Evolutionary conservation across 805 yeast species (phyloP).

Genomic region (Zygosaccharomyces siamensis): DNA sequence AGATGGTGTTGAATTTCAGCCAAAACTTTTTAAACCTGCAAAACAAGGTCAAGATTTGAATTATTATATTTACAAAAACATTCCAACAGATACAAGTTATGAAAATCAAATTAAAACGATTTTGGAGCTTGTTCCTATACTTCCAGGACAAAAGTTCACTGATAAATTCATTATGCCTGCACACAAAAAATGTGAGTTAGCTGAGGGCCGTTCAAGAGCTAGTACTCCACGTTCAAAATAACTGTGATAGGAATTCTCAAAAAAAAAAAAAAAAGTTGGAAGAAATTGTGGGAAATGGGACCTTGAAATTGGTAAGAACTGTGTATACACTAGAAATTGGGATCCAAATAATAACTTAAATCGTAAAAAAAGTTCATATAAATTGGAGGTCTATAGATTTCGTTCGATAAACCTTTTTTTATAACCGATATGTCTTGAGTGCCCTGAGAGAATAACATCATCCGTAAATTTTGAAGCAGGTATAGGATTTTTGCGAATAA

Average conservation of each 20-base stretch:
- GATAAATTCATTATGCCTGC: slow-evolving; percentile 68
- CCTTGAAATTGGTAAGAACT: background rate
- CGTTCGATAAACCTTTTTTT: slow-evolving; percentile 14
- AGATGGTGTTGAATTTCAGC: slow-evolving; percentile 75
- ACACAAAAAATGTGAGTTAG: slow-evolving; percentile 43
- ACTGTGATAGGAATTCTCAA: background rate
- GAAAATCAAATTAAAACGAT: slow-evolving; percentile 52
- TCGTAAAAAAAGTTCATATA: background rate
- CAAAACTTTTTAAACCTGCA: slow-evolving; percentile 62
- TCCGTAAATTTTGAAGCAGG: slow-evolving; percentile 7
- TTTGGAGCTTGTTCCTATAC: slow-evolving; percentile 65
- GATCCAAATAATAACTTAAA: background rate
- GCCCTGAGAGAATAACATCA: slow-evolving; percentile 10
- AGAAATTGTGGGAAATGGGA: background rate
- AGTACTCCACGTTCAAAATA: slow-evolving; percentile 1
- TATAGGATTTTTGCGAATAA: slow-evolving; percentile 12
- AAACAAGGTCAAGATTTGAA: slow-evolving; percentile 49
- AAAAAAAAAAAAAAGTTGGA: background rate
- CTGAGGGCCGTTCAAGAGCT: slow-evolving; percentile 11
- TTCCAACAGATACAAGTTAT: slow-evolving; percentile 48
- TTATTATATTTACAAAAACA: slow-evolving; percentile 60
- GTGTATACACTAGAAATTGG: background rate
- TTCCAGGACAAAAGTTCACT: slow-evolving; percentile 74
- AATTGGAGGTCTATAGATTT: background rate
- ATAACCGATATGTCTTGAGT: slow-evolving; percentile 11